These are phyloP conservation scores for Endothia cerciana DNA, from an alignment of 2,329 filamentous ascomycete species.

Conservation along the genomic window DNA sequence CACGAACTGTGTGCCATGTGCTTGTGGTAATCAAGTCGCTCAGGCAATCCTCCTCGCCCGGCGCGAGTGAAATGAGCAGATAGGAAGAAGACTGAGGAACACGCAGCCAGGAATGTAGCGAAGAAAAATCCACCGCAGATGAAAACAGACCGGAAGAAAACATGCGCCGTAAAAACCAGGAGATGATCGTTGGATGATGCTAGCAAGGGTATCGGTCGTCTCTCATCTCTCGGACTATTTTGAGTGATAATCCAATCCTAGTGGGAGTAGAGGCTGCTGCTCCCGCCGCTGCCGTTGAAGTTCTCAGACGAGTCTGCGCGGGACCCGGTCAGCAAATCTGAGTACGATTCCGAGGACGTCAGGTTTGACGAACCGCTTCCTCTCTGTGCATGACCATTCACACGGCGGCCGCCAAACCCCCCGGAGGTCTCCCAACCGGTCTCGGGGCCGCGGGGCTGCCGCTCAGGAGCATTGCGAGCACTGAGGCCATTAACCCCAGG, in stretches of 20 bases:
- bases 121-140: conserved; percentile 15
- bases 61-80: conserved; percentile 21
- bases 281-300: conserved; percentile 27
- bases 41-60: conserved; percentile 1
- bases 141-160: conserved; percentile 23
- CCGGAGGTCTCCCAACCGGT: conserved; percentile 56
- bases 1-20: conserved; percentile 21
- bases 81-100: background rate
- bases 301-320: conserved; percentile 30
- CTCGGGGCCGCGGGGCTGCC: conserved; percentile 67
- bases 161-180: conserved; percentile 23
- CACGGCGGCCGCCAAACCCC: conserved; percentile 58
- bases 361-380: conserved; percentile 54
- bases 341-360: conserved; percentile 28
- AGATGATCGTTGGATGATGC: conserved; percentile 21
- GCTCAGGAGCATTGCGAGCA: conserved; percentile 55
- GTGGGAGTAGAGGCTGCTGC: conserved; percentile 29
- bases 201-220: conserved; percentile 15
- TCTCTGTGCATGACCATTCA: conserved; percentile 64
- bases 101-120: conserved; percentile 16
- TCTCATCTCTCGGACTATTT: conserved; percentile 16
- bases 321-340: conserved; percentile 29
- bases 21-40: conserved; percentile 23
- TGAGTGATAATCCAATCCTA: conserved; percentile 15
- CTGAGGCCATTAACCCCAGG: conserved; percentile 53